Percentiles rank a stretch among this genome's conserved stretches.
phyloP scores from a whole-genome alignment of 139 green algal species.

The Chlorella vulgaris region DNA sequence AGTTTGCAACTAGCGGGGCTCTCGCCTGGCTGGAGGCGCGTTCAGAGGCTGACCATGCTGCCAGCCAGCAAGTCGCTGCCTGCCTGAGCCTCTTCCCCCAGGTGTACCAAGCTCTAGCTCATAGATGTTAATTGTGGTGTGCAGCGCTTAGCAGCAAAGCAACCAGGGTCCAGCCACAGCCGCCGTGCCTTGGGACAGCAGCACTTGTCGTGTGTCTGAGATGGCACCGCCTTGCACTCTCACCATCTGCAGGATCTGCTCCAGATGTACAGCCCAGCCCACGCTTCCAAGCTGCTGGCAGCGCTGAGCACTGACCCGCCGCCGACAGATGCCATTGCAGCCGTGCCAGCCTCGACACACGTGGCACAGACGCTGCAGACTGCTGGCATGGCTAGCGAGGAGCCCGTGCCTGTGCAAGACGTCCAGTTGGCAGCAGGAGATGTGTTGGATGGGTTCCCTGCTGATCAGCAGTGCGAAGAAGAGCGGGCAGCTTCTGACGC shows the following conservation, averaged over 20 bases:
- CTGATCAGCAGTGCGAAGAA: not conserved
- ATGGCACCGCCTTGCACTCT: too few species aligned
- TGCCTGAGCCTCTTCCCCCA: conserved; percentile 28
- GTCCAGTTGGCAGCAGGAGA: not conserved
- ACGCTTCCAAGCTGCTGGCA: conserved; percentile 16
- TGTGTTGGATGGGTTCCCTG: not conserved
- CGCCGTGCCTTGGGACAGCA: too few species aligned
- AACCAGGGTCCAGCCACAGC: too few species aligned
- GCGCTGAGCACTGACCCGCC: conserved; percentile 5
- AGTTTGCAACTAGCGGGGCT: conserved; percentile 17
- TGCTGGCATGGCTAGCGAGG: not conserved
- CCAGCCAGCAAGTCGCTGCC: conserved; percentile 1
- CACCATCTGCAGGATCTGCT: conserved; percentile 7
- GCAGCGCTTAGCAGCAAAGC: too few species aligned
- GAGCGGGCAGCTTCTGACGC: too few species aligned
- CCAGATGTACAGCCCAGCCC: not conserved
- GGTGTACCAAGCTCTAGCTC: not conserved
- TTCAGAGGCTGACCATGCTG: not conserved
- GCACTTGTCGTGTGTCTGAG: too few species aligned
- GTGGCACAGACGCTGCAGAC: not conserved
- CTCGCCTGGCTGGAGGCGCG: not conserved
- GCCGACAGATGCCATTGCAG: conserved; percentile 8
- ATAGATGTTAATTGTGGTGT: not conserved
- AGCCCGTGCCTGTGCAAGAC: not conserved
- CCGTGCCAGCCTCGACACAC: not conserved